Base-by-base conservation (phyloP, 148 eudicot species). In the Amaranthus cruentus region DNA sequence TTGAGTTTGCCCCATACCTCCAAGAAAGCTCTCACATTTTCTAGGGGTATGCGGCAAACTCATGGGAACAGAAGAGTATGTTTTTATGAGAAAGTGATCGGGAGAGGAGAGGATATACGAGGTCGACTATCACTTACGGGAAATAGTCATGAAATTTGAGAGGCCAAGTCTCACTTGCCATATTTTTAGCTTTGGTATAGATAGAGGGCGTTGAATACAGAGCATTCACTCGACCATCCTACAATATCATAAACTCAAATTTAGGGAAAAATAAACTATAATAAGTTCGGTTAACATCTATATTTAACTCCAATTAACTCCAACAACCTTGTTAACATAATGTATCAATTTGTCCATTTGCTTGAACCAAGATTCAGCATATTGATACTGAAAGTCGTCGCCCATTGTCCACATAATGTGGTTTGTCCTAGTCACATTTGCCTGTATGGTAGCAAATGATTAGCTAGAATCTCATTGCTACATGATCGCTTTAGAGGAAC, bases 351-450 rank as follows among this genome's bases (percentile, higher is more conserved):
- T 93, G 83, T 93, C 98, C 98, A 93, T 89, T 73, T 86, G 90
- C 87, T 83, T 90, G 90, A 89, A 93, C 98, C 98, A 93, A 51
- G 92, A 70, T 85, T 93, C 98, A 8, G 98, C 98, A 86, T 90
- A 86, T 77, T 89, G 92, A 77, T 93, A 93, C 66, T 75, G 74
- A 85, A 93, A 93, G 78, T 93, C 98, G 67, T 82, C 98, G 54
- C 98, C 98, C 98, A 93, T 93, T 47, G 98, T 90, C 98, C 98
- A 93, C 96, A 93, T 93, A 48, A 93, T 88, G 81, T 93, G 96
- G 82, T 89, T 89, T 70, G 96, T 85, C 73, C 86, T 75, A 42
- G 98, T 90, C 68, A 87, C 86, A 58, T 93, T 90, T 51, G 92
- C 96, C 96, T 93, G 75, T 47, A 49, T 5, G 14, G 47, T 70